phyloP scores from a whole-genome alignment of 2,329 filamentous ascomycete genomes.

The Pseudogymnoascus sp. region DNA sequence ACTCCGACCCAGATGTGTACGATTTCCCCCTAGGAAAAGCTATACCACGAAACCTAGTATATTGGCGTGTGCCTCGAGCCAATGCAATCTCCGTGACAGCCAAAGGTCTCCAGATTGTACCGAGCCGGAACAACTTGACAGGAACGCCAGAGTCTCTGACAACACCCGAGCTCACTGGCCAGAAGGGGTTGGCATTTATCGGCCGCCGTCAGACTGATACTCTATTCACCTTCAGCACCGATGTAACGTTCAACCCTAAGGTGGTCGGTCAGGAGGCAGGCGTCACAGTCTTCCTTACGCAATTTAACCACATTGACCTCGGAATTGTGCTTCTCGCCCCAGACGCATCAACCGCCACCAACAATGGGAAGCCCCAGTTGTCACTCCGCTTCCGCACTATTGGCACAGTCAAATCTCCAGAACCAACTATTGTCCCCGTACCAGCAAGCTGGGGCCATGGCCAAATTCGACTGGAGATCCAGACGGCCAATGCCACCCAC shows the following conservation, averaged over 20 bases:
- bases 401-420: not conserved
- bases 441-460: not conserved
- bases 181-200: constrained; percentile 33
- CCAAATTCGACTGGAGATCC: not conserved
- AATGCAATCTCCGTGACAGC: constrained; percentile 39
- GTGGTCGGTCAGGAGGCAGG: constrained; percentile 41
- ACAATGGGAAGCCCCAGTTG: not conserved
- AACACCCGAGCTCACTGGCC: constrained; percentile 35
- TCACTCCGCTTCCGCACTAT: constrained; percentile 7
- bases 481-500: not conserved
- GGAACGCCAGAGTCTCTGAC: constrained; percentile 42
- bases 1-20: constrained; percentile 32
- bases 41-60: constrained; percentile 46
- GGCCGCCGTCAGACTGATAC: constrained; percentile 47
- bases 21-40: constrained; percentile 36
- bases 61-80: constrained; percentile 45
- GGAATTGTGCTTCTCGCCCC: constrained; percentile 25
- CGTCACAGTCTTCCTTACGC: constrained; percentile 43
- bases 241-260: constrained; percentile 36
- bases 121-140: constrained; percentile 45
- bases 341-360: not conserved
- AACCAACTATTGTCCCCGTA: not conserved
- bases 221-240: constrained; percentile 42
- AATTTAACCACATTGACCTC: constrained; percentile 45
- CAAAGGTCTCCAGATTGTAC: constrained; percentile 35